These are phyloP conservation scores for Leishmania major DNA, from an alignment of 208 protist species.

Conservation along the genomic window DNA sequence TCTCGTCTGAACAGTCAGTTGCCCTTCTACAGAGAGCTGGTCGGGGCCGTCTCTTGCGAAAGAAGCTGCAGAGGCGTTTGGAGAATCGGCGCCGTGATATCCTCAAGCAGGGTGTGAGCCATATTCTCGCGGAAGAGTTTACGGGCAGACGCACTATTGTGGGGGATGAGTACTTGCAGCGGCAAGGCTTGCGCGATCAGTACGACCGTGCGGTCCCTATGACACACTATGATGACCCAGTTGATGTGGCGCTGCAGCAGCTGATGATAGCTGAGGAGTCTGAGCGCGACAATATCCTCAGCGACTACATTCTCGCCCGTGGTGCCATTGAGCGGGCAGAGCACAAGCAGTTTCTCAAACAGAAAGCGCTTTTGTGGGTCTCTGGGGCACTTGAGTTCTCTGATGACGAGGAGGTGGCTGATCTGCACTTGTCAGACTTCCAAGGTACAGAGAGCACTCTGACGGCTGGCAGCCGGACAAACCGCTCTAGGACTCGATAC, in stretches of 20 bases:
- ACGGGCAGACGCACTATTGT: constrained; percentile 16
- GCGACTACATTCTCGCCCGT: constrained; percentile 18
- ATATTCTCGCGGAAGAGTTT: constrained; percentile 32
- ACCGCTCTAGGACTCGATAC: constrained; percentile 20
- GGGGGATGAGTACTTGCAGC: constrained; percentile 17
- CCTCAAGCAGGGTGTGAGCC: constrained; percentile 22
- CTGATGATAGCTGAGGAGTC: constrained; percentile 15
- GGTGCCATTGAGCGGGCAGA: constrained; percentile 29
- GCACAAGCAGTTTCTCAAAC: constrained; percentile 31
- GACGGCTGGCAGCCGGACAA: not conserved
- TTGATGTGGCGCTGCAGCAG: constrained; percentile 7
- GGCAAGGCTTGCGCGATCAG: constrained; percentile 8
- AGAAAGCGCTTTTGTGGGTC: not conserved
- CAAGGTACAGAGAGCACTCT: not conserved
- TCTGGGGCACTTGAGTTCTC: constrained; percentile 3
- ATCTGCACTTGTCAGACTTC: not conserved
- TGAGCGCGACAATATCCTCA: constrained; percentile 10
- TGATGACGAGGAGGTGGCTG: constrained; percentile 14
- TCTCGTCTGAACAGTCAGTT: not conserved
- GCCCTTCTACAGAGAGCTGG: constrained; percentile 26
- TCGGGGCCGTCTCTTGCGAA: constrained; percentile 19
- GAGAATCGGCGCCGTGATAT: constrained; percentile 30
- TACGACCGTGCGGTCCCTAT: not conserved
- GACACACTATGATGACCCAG: not conserved
- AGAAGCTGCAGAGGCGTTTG: constrained; percentile 22